Percentiles rank a stretch among this genome's conserved stretches.
These are phyloP conservation scores for Austroboletus niveus DNA, from an alignment of 1,284 basidiomycete species.

Conservation along the genomic window DNA sequence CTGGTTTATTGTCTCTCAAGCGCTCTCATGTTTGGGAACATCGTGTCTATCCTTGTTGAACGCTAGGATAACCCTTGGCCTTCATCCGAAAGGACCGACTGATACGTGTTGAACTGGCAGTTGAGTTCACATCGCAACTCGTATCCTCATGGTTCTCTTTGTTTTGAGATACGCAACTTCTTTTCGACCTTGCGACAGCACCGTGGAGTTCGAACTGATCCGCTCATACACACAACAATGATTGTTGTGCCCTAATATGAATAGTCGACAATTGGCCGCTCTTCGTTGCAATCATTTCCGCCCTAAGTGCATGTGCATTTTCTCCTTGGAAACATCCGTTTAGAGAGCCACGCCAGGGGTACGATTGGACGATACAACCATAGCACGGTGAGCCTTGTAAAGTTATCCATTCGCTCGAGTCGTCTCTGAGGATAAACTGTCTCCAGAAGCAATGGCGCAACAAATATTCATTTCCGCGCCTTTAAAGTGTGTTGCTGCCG, in stretches of 20 bases:
- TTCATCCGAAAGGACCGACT: too few relatives aligned
- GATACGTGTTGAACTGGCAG: background rate
- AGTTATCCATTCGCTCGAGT: background rate
- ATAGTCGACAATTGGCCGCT: background rate
- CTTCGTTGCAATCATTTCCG: slow-evolving; percentile 1
- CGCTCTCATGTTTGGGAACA: too few relatives aligned
- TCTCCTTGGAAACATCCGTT: background rate
- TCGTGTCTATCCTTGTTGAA: too few relatives aligned
- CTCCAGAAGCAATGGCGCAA: slow-evolving; percentile 14
- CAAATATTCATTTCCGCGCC: background rate
- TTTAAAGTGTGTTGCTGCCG: slow-evolving; percentile 1
- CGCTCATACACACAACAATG: background rate
- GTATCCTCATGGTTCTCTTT: background rate
- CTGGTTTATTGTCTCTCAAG: too few relatives aligned
- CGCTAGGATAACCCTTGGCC: too few relatives aligned
- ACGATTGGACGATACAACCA: background rate
- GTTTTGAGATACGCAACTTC: background rate
- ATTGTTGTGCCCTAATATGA: too few relatives aligned
- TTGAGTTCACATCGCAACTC: background rate
- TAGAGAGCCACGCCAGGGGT: background rate
- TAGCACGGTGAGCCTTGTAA: background rate
- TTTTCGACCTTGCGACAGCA: background rate
- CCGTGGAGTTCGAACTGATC: background rate
- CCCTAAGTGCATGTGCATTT: background rate
- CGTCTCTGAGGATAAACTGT: background rate